A percentile compares a stretch with the other conserved stretches of the same genome.
Evolutionary conservation across 2,329 filamentous ascomycete species (phyloP).

Genomic region (Thermothelomyces thermophilus): DNA sequence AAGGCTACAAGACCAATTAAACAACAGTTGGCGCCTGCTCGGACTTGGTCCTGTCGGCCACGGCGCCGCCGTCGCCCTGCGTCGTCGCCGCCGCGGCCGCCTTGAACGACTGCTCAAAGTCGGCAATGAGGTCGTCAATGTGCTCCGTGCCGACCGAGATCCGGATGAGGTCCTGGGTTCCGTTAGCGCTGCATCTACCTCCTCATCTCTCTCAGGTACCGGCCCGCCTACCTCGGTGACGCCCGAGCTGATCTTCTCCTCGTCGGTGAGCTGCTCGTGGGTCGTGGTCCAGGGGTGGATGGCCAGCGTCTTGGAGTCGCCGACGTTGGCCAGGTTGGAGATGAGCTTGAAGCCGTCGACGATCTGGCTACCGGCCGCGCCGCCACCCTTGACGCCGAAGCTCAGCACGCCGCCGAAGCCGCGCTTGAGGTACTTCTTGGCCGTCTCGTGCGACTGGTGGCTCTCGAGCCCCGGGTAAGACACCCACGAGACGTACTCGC

Average conservation of each 20-base stretch:
- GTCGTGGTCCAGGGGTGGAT: constrained; percentile 96
- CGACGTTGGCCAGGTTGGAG: constrained; percentile 92
- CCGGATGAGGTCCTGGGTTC: constrained; percentile 70
- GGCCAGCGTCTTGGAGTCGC: constrained; percentile 88
- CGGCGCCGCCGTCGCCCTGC: constrained; percentile 26
- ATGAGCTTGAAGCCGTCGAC: constrained; percentile 94
- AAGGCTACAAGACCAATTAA: constrained; percentile 21
- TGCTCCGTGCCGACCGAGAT: constrained; percentile 95
- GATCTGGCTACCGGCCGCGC: constrained; percentile 72
- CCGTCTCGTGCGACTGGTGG: constrained; percentile 71
- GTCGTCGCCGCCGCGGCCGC: constrained; percentile 44
- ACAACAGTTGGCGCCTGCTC: constrained; percentile 35
- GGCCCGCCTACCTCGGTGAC: constrained; percentile 59
- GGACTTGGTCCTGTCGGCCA: constrained; percentile 29
- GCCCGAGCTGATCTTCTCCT: constrained; percentile 74
- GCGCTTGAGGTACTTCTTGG: constrained; percentile 78
- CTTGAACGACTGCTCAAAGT: constrained; percentile 87
- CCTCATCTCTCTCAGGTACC: not conserved
- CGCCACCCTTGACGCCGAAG: constrained; percentile 88
- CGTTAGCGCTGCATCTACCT: not conserved
- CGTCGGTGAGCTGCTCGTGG: constrained; percentile 80
- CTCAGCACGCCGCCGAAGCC: constrained; percentile 88
- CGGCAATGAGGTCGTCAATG: constrained; percentile 93
- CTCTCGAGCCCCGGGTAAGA: constrained; percentile 83
- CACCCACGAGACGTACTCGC: constrained; percentile 83